These are phyloP conservation scores for Centaurea solstitialis DNA, from an alignment of 129 eudicot genomes.

Conservation along the genomic window DNA sequence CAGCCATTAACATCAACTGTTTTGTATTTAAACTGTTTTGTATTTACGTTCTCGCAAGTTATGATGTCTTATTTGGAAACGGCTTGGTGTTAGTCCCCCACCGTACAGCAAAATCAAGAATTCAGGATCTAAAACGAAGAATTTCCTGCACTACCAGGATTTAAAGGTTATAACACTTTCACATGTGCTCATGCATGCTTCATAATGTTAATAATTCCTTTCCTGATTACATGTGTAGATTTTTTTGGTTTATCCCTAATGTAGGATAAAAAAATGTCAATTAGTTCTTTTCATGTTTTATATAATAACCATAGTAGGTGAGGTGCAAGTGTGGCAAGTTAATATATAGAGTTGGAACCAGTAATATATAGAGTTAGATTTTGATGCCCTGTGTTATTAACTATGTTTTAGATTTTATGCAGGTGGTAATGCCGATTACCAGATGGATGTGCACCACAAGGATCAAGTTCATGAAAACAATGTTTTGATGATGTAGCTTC, in stretches of 20 bases:
- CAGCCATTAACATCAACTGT: no score
- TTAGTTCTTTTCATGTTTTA: not conserved
- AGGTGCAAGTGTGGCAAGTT: not conserved
- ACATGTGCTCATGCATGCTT: not conserved
- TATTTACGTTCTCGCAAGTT: no score
- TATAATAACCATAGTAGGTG: not conserved
- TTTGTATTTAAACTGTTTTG: no score
- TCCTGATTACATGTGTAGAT: not conserved
- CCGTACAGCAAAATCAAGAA: conserved; percentile 93
- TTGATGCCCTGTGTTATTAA: conserved; percentile 7
- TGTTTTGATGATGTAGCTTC: conserved; percentile 82
- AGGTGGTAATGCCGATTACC: conserved; percentile 91
- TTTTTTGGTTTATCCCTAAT: not conserved
- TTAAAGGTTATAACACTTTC: conserved; percentile 56
- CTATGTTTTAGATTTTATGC: conserved; percentile 25
- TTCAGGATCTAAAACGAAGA: conserved; percentile 99
- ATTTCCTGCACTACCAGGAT: conserved; percentile 96
- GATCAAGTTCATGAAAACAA: conserved; percentile 78
- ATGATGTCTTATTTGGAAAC: no score
- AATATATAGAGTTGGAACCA: not conserved
- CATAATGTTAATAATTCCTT: not conserved
- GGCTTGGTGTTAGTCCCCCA: conserved; percentile 86
- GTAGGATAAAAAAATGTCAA: not conserved
- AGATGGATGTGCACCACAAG: conserved; percentile 88
- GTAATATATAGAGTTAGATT: not conserved